These are phyloP conservation scores for Fusarium xyrophilum DNA, from an alignment of 2,329 filamentous ascomycete species.

Conservation along the genomic window DNA sequence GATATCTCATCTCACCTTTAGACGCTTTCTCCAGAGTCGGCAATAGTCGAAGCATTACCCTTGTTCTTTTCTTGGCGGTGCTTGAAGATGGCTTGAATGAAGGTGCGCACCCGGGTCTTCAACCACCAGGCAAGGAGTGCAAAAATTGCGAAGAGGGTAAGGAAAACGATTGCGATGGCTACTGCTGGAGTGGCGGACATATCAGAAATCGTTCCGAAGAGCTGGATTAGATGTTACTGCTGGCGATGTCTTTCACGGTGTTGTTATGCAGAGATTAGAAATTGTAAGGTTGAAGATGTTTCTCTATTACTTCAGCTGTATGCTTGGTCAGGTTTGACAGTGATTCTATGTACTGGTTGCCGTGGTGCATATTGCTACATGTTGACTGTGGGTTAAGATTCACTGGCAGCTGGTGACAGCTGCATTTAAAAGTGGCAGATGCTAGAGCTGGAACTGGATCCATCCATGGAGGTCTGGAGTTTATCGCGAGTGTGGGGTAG, in stretches of 20 bases:
- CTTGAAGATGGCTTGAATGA: slow-evolving; percentile 40
- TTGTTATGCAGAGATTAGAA: not conserved
- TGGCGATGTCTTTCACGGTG: not conserved
- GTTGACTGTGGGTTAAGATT: slow-evolving; percentile 10
- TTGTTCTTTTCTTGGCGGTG: slow-evolving; percentile 26
- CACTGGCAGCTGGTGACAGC: slow-evolving; percentile 12
- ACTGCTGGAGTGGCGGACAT: slow-evolving; percentile 43
- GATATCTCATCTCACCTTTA: slow-evolving; percentile 10
- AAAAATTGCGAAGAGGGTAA: slow-evolving; percentile 44
- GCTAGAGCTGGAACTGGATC: slow-evolving; percentile 9
- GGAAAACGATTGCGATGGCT: slow-evolving; percentile 44
- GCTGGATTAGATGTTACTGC: not conserved
- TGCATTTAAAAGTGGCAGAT: not conserved
- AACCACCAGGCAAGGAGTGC: slow-evolving; percentile 43
- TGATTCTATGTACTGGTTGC: not conserved
- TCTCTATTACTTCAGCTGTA: not conserved
- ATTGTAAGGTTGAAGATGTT: not conserved
- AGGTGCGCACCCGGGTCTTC: slow-evolving; percentile 42
- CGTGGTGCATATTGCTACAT: not conserved
- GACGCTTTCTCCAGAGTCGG: slow-evolving; percentile 18
- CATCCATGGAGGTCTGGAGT: slow-evolving; percentile 22
- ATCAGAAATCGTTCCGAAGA: not conserved
- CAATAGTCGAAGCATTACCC: slow-evolving; percentile 6
- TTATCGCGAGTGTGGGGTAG: slow-evolving; percentile 35
- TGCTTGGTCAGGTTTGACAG: not conserved